Base-by-base conservation (phyloP, 202 grass and related monocot genomes). In the Carex arenaria region DNA sequence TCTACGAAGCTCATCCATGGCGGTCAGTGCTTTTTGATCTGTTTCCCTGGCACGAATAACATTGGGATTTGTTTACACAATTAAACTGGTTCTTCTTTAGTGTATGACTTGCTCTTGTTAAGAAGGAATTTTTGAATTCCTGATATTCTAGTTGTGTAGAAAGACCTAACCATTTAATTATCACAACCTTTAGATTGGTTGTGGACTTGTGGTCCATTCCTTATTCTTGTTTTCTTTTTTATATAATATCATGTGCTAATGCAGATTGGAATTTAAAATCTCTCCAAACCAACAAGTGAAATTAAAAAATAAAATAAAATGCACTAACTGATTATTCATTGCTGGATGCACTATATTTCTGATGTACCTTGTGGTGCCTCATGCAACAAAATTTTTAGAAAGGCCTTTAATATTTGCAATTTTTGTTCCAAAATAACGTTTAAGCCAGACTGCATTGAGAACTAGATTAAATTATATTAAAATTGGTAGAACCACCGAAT, bases 1-100 rank as follows among this genome's bases (percentile, higher is more conserved):
- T 98, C 95, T 84, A 98, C 92, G 84, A 93, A 98, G 71, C 84
- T 98, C 82, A 93, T 95, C 86, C 95, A 98, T 76, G 95, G 95
- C 32, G 95, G 95, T 98, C 80, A 79, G 87, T 69, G 66, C 19
- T 2, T 56, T 59, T 23, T 42, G 38, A 84, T 83, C 71, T 56
- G 2, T 72, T 81, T 74, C 4, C 7, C n/a, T 64, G 10, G 12
- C 36, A 55, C 31, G 43, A 70, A 42, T 43, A 45, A 70, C 30
- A 8, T 68, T 34, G 63, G 18, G 68, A 76, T 77, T 6, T 20
- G 59, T 19, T 9, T 40, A 72, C 17, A 3, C 7, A 22, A 51
- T 34, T 32, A 14, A 76, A 56, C 34, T 57, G 51, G 51, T 17
- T 75, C 14, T 75, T 13, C 72, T 54, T 13, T 74, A 30, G 43